Conservation (phyloP, 176 grass and related monocot species). For the Musa troglodytarum region DNA sequence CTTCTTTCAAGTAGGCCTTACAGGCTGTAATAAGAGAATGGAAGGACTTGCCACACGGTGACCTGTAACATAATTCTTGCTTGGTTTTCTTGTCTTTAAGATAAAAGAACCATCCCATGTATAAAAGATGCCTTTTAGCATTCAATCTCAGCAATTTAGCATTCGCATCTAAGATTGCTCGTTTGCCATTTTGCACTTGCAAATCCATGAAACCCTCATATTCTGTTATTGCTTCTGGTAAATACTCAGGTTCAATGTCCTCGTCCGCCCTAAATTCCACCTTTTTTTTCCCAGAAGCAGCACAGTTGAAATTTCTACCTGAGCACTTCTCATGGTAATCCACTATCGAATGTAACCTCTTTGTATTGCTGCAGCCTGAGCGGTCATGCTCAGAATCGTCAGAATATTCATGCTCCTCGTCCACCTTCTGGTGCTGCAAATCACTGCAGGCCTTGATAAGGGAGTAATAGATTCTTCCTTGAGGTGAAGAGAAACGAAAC, state of each 20-base stretch:
- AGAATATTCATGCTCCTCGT: conserved; percentile 6
- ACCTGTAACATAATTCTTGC: conserved; percentile 21
- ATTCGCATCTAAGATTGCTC: not conserved
- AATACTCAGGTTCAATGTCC: conserved; percentile 10
- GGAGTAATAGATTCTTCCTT: conserved; percentile 39
- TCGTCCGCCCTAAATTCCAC: not conserved
- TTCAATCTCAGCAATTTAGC: conserved; percentile 35
- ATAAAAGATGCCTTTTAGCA: conserved; percentile 48
- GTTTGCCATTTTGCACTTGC: conserved; percentile 11
- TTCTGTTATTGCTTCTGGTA: conserved; percentile 31
- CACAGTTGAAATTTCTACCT: not conserved
- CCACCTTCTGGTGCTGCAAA: conserved; percentile 25
- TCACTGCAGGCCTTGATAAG: conserved; percentile 24
- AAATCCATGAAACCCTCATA: conserved; percentile 42
- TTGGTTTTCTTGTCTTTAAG: conserved; percentile 26
- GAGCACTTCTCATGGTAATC: not conserved
- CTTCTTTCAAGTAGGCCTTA: conserved; percentile 35
- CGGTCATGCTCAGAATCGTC: conserved; percentile 8
- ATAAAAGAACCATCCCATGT: conserved; percentile 37
- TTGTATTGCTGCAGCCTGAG: not conserved
- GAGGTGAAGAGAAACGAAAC: conserved; percentile 38
- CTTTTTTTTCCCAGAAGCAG: not conserved
- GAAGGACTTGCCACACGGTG: conserved; percentile 42
- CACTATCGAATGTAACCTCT: too few relatives aligned
- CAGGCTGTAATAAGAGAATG: conserved; percentile 48